Base-by-base conservation (phyloP, 2,329 filamentous ascomycete species). In the Byssochlamys sp. region DNA sequence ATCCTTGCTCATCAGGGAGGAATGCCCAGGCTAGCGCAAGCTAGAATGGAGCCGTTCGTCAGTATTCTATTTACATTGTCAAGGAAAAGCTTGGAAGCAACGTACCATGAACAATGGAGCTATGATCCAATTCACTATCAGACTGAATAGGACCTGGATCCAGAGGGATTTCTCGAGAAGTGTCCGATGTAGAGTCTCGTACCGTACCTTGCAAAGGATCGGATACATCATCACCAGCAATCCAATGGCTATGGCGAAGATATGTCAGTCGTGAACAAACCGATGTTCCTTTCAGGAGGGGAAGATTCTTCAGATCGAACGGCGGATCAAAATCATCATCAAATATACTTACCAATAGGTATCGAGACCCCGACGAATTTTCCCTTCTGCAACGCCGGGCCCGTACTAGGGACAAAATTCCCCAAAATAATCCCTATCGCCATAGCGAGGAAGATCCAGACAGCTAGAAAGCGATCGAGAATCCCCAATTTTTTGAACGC, bases 191-290 rank as follows among this genome's bases (percentile, higher is more conserved):
- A 95, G 74, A 0, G 83, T 82, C 70, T 95, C 90, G 71, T 84
- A 94, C 48, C 84, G 84, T 4, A 95, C 87, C 71, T 94, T 94
- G 80, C 89, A 95, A 0, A 95, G 77, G 59, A 95, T 95, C 0
- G 90, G 91, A 67, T 94, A 95, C 89, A 95, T 95, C 90, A 95
- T 95, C 49, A 95, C 85, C 1, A 95, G 79, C 0, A 95, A 75
- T 0, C 90, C 90, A 53, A 95, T 76, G 0, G 90, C 89, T 89
- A 50, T 4, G 48, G 49, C 11, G 59, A 25, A 33, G 25, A n/a
- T 55, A 14, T 19, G 3, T 14, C n/a, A 28, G 27, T 4, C 4
- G 27, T 53, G 53, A 26, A 55, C 56, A 33, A 51, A 65, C 2
- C 2, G 14, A 7, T 31, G 1, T 31, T 31, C 11, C 29, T 10